Evolutionary conservation across 2,329 filamentous ascomycete genomes (phyloP), one percentile per base, ranked within the genome.

Genomic region (Penicillium sp.): DNA sequence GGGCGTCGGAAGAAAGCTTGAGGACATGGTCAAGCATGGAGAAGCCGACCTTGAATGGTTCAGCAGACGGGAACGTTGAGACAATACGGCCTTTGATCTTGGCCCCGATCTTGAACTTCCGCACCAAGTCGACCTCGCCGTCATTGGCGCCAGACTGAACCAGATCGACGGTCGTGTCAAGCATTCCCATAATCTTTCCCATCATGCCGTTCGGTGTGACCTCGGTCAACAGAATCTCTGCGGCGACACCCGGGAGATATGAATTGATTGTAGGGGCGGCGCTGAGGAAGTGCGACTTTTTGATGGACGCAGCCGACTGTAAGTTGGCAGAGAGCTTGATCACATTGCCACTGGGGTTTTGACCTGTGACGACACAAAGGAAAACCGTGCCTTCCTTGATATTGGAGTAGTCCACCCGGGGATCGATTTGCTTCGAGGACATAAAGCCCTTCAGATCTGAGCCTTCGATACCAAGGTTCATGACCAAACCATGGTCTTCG

Each of bases 401-500:
- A 35, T 79, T 77, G 11, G 82, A 76, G 47, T 86, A 76, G 4
- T 83, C 71, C 13, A 86, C 72, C 30, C 73, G 74, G 19, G 78
- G 62, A 34, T 87, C 86, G 13, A 96, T 71, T 60, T 96, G 89
- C 59, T 85, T 88, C 46, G 84, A 86, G 4, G 88, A 80, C 59
- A 98, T 75, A 68, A 98, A 98, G 2, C 87, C 93, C 45, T 82
- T 83, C 36, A 90, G 64, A 25, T 79, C 76, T 20, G 76, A 70
- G 37, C 81, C 79, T 23, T 81, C 74, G 5, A 97, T 72, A 13
- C 88, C 88, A 25, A 97, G 69, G 54, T 96, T 88, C 88, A 98
- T 95, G 40, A 97, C 80, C 42, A 93, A 78, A 47, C 93, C 93
- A 59, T 95, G 90, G 56, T 98, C 94, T 66, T 98, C 91, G n/a